phyloP scores from a whole-genome alignment of 352 stramenopile species.

The Phytophthora rubi region DNA sequence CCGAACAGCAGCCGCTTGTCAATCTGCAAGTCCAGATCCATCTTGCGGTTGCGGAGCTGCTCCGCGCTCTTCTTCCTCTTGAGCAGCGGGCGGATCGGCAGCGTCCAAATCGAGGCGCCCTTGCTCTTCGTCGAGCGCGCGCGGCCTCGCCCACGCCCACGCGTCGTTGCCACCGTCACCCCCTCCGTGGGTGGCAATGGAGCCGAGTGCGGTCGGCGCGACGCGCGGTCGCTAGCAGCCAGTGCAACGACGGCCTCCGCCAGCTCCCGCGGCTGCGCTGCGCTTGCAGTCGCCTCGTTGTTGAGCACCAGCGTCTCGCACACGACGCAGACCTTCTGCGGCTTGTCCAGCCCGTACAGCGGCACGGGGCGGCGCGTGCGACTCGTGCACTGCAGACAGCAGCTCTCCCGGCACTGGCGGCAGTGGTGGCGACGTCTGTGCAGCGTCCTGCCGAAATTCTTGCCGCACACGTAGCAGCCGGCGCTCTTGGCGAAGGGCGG shows the following conservation, averaged over 20 bases:
- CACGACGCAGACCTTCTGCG: slow-evolving; percentile 66
- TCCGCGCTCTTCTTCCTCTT: slow-evolving; percentile 59
- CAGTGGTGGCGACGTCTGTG: slow-evolving; percentile 64
- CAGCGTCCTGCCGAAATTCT: slow-evolving; percentile 42
- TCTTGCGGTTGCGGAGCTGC: slow-evolving; percentile 53
- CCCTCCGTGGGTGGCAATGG: slow-evolving; percentile 34
- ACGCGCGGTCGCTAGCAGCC: slow-evolving; percentile 13
- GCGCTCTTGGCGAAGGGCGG: slow-evolving; percentile 44
- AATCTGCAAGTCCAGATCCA: slow-evolving; percentile 49
- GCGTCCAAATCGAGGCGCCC: slow-evolving; percentile 45
- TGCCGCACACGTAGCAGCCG: slow-evolving; percentile 50
- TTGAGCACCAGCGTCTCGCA: slow-evolving; percentile 56
- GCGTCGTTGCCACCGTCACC: slow-evolving; percentile 12
- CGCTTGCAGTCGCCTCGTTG: background rate
- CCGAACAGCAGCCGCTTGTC: slow-evolving; percentile 46
- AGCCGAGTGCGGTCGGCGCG: slow-evolving; percentile 39
- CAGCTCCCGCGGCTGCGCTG: slow-evolving; percentile 22
- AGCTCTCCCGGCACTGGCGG: slow-evolving; percentile 68
- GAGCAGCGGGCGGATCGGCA: slow-evolving; percentile 56
- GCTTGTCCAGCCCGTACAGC: slow-evolving; percentile 40
- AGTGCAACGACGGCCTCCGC: slow-evolving; percentile 23
- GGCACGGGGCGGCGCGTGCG: slow-evolving; percentile 42
- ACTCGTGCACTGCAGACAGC: slow-evolving; percentile 61
- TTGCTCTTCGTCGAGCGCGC: slow-evolving; percentile 39
- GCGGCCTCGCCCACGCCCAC: slow-evolving; percentile 15